Evolutionary conservation across 2,329 filamentous ascomycete genomes (phyloP).

Genomic region (Dothistroma septosporum): DNA sequence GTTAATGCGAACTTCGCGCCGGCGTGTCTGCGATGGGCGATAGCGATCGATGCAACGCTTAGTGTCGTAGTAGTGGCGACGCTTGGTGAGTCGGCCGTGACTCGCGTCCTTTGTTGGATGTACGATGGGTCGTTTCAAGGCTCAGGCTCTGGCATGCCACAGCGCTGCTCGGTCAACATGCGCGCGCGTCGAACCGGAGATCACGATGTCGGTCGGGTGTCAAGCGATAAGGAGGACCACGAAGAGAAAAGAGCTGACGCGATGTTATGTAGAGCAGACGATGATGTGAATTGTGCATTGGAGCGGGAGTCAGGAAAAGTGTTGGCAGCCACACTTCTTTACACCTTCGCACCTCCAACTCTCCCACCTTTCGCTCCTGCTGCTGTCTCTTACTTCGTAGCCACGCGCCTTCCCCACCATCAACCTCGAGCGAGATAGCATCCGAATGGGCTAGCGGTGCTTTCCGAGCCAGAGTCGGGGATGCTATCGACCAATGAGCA

Average conservation of each 20-base stretch:
- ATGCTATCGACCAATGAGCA: neutral
- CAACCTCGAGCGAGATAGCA: neutral
- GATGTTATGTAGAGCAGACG: neutral
- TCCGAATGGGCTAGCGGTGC: neutral
- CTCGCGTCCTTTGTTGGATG: constrained; percentile 1
- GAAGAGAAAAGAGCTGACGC: neutral
- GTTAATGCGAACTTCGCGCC: neutral
- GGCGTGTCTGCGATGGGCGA: neutral
- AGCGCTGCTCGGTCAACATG: too few relatives aligned
- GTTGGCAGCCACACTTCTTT: neutral
- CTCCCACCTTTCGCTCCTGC: neutral
- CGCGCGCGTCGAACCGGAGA: neutral
- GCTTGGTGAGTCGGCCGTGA: neutral
- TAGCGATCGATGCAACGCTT: neutral
- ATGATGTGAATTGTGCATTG: neutral
- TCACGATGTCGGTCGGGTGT: neutral
- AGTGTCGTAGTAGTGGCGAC: neutral
- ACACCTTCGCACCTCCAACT: neutral
- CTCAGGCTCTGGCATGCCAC: neutral
- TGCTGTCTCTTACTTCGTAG: too few relatives aligned
- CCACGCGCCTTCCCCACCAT: neutral
- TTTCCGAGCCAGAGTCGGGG: neutral
- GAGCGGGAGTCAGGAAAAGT: neutral
- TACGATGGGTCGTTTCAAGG: neutral
- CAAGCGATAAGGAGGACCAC: neutral